Conservation (phyloP, 192 early-diverging fungal species). For the Dissophora globulifera region DNA sequence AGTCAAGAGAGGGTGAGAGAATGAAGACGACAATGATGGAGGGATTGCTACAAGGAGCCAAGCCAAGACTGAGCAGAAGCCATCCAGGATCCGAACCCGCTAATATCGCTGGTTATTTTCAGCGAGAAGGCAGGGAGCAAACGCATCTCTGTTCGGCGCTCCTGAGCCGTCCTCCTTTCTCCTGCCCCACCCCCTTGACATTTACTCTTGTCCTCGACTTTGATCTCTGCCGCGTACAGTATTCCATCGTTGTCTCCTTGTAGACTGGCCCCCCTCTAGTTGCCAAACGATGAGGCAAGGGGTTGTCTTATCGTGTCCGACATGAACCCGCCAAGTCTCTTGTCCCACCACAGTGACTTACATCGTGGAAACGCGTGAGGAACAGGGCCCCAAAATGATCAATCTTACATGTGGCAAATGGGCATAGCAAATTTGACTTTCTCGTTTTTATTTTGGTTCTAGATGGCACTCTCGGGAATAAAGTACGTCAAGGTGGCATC, state of each 20-base stretch:
- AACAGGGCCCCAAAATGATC: too few species aligned
- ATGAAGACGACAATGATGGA: too few species aligned
- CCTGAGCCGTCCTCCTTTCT: background rate
- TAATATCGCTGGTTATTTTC: too few species aligned
- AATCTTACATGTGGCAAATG: too few species aligned
- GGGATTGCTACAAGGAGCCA: background rate
- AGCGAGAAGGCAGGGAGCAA: background rate
- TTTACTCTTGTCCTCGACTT: conserved; percentile 4
- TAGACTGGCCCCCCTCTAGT: background rate
- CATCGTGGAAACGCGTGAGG: too few species aligned
- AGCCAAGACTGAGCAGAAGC: background rate
- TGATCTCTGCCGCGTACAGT: too few species aligned
- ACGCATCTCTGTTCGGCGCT: background rate
- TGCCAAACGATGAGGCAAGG: background rate
- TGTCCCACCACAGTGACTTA: too few species aligned
- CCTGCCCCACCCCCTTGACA: background rate
- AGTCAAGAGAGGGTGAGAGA: background rate
- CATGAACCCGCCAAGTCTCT: too few species aligned
- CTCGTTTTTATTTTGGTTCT: too few species aligned
- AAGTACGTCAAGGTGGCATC: conserved; percentile 30
- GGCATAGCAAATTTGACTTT: too few species aligned
- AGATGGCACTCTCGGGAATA: conserved; percentile 22
- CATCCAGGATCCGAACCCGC: background rate
- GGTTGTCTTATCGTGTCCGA: too few species aligned
- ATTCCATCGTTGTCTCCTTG: too few species aligned